Evolutionary conservation across 345 rosid species (phyloP), one percentile per base, ranked within the genome.

Genomic region (Acer negundo): DNA sequence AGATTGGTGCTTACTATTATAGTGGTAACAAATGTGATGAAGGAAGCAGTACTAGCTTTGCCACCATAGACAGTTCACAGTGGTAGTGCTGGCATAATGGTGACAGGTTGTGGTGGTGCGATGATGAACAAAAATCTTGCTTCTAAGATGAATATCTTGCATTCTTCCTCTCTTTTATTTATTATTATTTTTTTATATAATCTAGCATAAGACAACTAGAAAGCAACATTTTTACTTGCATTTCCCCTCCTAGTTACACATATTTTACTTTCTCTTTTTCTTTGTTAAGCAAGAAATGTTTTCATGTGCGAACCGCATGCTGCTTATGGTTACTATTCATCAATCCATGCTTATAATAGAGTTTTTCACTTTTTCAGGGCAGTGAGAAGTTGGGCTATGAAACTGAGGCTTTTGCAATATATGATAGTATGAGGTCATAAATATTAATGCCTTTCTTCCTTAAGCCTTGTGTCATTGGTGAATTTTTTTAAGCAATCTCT

Each of bases 381-480:
- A 85, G 86, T 0, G 82, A 81, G 82, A 92, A 92, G 87, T 77
- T 92, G 90, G 93, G 97, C 74, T 90, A 93, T 83, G 98, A 95
- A 82, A 86, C 93, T 11, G 97, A 93, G 85, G 99, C 98, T 74
- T 88, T 95, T 73, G 98, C 98, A 31, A 83, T 95, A 75, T 90
- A 93, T 84, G 99, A 95, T 89, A 86, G 85, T 70, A 95, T 95
- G 97, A 82, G 93, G 99, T 95, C 58, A 78, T 72, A 23, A 31
- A 22, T 74, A 72, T 80, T 75, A 69, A 62, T 61, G 44, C 31
- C 70, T 78, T 77, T 64, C 68, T 46, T 77, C 17, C 40, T 61
- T 17, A 47, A 81, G 23, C 31, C 65, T 22, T 76, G 10, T 67
- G 73, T 55, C 53, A 67, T 67, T 72, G 7, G 46, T 31, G 13